A percentile compares a stretch with the other conserved stretches of the same genome.
Evolutionary conservation across 176 grass and related monocot genomes (phyloP).

Genomic region (Zizania latifolia): DNA sequence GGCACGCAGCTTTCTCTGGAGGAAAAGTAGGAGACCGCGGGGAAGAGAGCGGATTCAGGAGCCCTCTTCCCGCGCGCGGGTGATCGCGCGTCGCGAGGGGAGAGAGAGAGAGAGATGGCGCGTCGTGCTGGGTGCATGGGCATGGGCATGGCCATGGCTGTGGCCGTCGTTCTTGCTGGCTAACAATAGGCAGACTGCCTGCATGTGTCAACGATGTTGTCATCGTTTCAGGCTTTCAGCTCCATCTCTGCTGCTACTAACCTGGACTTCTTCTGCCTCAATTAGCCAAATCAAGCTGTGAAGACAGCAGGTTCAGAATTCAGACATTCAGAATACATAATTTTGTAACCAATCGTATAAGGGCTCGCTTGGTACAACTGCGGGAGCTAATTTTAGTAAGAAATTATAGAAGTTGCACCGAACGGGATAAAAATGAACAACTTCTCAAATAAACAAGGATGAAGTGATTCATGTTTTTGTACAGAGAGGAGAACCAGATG

Average conservation of each 20-base stretch:
- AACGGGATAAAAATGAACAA: no score
- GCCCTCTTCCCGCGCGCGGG: constrained; percentile 2
- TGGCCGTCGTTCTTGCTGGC: background rate
- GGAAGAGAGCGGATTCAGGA: constrained; percentile 32
- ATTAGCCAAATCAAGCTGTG: no score
- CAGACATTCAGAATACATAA: no score
- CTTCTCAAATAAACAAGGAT: no score
- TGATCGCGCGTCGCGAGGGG: constrained; percentile 17
- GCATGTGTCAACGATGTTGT: background rate
- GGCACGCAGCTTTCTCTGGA: background rate
- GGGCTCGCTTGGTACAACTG: no score
- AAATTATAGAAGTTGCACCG: no score
- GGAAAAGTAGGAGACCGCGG: background rate
- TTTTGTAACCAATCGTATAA: no score
- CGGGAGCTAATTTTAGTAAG: no score
- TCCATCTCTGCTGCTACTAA: background rate
- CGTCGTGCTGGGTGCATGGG: background rate
- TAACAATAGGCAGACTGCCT: constrained; percentile 12
- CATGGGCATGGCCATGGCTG: background rate
- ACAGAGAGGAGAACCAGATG: no score
- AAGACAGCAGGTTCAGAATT: no score
- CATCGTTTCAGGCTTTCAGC: background rate
- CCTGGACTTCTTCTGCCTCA: no score
- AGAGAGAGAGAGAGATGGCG: constrained; percentile 6
- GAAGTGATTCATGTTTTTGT: no score